Base-by-base conservation (phyloP, 768 basidiomycete genomes). In the Mycena filopes region DNA sequence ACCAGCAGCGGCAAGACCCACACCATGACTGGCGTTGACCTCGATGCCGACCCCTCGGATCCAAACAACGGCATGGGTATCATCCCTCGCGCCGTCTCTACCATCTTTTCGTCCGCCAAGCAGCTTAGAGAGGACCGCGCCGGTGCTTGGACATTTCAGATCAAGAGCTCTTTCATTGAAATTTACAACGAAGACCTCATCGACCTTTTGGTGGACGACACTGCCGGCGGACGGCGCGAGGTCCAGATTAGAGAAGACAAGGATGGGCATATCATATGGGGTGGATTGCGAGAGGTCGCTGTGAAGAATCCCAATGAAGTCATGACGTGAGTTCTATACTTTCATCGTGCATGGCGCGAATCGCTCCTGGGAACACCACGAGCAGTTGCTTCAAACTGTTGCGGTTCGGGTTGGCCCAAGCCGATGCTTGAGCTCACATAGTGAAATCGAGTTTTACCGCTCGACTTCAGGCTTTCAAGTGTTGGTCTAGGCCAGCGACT, bases 181-280 rank as follows among this genome's bases (percentile, higher is more conserved):
- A 87, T 99, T 56, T 99, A 99, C 80, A 99, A 99, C 78, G 98
- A 99, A 81, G 98, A 99, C 80, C 87, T 99, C 55, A 94, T 99
- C 76, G 98, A 99, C 82, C 84, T 99, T 55, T 84, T 99, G 55
- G 81, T 89, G 72, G 90, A 93, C 63, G 92, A 94, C 60, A 77
- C 80, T 9, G 82, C 79, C 36, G 89, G 86, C n/a, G 84, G 79
- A 13, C 86, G 89, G 61, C 89, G 95, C 51, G 93, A 95, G 72
- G 94, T 99, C 16, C 92, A 95, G 75, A 99, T 99, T 75, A 85
- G 98, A 66, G 98, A 99, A 82, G 96, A 97, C 77, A 96, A 97
- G 77, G 92, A 95, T 67, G 98, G 97, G 11, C 89, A 93, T 70
- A 99, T 99, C 70, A 92, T 98, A 60, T 99, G 97, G 96, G 92